Conservation (phyloP, 768 basidiomycete species). For the Russula emetica region DNA sequence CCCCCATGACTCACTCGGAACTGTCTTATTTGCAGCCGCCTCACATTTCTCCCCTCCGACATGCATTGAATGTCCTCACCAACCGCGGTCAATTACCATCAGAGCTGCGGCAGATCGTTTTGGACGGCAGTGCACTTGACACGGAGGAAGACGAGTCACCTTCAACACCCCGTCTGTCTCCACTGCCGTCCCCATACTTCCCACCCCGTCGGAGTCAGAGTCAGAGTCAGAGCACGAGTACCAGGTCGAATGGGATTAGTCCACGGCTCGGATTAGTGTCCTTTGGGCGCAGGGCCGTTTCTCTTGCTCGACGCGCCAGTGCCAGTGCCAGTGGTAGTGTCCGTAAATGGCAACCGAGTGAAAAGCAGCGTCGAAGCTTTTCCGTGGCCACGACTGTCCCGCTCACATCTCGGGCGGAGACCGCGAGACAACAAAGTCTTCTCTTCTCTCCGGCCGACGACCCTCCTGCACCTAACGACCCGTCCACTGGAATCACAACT, state of each 20-base stretch:
- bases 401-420: neutral
- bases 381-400: conserved; percentile 12
- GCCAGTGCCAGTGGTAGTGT: conserved; percentile 3
- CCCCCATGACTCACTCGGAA: conserved; percentile 3
- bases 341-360: conserved; percentile 21
- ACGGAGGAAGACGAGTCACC: conserved; percentile 17
- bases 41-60: conserved; percentile 22
- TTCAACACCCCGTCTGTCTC: conserved; percentile 1
- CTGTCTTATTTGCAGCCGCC: neutral
- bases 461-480: neutral
- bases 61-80: conserved; percentile 28
- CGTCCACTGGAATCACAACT: neutral
- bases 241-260: neutral
- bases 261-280: conserved; percentile 11
- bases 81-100: conserved; percentile 24
- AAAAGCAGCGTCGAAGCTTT: conserved; percentile 9
- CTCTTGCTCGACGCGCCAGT: conserved; percentile 16
- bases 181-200: neutral
- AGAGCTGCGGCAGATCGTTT: conserved; percentile 5
- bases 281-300: conserved; percentile 10
- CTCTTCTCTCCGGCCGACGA: conserved; percentile 9
- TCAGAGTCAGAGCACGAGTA: conserved; percentile 1
- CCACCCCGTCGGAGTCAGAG: neutral
- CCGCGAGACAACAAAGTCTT: conserved; percentile 3
- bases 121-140: conserved; percentile 13